Percentiles rank a stretch among this genome's conserved stretches.
Conservation (phyloP, 169 alveolate genomes). For the Toxoplasma gondii region DNA sequence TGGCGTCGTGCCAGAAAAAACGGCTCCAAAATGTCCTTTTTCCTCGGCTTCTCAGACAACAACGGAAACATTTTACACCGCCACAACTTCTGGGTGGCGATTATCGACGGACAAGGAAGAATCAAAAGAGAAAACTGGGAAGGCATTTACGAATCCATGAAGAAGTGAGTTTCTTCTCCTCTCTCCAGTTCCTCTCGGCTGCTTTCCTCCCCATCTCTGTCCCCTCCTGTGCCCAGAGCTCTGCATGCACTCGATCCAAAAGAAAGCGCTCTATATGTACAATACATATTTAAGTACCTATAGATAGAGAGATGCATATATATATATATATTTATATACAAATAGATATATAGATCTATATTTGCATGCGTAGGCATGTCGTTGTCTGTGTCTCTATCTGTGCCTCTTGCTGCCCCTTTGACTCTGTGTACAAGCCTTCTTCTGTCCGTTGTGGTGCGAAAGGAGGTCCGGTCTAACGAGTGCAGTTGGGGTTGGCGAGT, state of each 20-base stretch:
- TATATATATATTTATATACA: not conserved
- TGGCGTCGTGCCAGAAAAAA: too few species aligned
- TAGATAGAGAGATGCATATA: not conserved
- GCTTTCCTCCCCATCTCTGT: too few species aligned
- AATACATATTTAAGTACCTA: not conserved
- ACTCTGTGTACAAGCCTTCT: too few species aligned
- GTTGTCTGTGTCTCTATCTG: not conserved
- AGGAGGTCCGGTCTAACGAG: too few species aligned
- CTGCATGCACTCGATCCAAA: too few species aligned
- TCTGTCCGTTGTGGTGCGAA: too few species aligned
- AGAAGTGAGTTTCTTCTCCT: constrained; percentile 19
- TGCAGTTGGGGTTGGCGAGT: too few species aligned
- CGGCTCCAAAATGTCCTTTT: too few species aligned
- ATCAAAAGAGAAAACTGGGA: constrained; percentile 67
- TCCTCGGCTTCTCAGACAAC: constrained; percentile 58
- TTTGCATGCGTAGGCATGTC: not conserved
- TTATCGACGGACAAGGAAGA: constrained; percentile 58
- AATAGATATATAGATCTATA: not conserved
- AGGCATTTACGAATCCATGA: constrained; percentile 51
- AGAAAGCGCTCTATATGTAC: not conserved
- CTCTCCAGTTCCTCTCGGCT: not conserved
- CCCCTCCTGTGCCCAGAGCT: too few species aligned
- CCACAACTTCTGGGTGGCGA: constrained; percentile 72
- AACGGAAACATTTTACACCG: constrained; percentile 36
- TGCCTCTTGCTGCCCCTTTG: too few species aligned